Evolutionary conservation across 2,329 filamentous ascomycete genomes (phyloP).

Genomic region (Mycosphaerella sp.): DNA sequence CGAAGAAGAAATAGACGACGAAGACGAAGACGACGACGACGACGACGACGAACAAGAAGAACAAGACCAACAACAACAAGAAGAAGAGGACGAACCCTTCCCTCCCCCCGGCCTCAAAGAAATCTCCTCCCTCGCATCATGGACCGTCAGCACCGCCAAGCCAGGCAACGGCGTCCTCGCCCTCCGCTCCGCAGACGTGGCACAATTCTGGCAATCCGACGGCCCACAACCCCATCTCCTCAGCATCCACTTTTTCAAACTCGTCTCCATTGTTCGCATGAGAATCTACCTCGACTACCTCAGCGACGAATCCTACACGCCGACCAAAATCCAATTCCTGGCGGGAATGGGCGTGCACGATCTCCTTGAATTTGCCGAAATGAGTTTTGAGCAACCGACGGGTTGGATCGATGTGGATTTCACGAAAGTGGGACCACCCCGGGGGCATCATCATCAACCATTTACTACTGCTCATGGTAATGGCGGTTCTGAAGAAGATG

Average conservation of each 20-base stretch:
- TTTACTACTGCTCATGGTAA: neutral
- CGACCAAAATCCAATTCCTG: conserved; percentile 81
- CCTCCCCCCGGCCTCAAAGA: conserved; percentile 58
- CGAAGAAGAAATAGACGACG: too few species aligned
- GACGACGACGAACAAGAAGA: too few species aligned
- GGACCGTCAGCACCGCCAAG: conserved; percentile 76
- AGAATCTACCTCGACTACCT: conserved; percentile 87
- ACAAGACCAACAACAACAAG: too few species aligned
- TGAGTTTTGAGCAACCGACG: conserved; percentile 69
- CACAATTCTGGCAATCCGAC: conserved; percentile 78
- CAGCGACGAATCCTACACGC: conserved; percentile 92
- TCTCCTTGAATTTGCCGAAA: conserved; percentile 76
- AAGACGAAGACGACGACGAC: too few species aligned
- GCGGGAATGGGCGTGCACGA: conserved; percentile 90
- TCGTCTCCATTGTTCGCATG: conserved; percentile 69
- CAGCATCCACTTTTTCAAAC: conserved; percentile 79
- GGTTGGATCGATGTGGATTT: conserved; percentile 88
- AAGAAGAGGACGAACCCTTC: conserved; percentile 26
- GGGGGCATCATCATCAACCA: neutral
- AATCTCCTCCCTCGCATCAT: conserved; percentile 75
- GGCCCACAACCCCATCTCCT: conserved; percentile 76
- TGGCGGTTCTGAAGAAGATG: neutral
- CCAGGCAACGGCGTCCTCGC: conserved; percentile 72
- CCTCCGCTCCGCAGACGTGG: conserved; percentile 65
- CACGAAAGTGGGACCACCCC: conserved; percentile 49